phyloP scores from a whole-genome alignment of 305 asterid genomes.

The Stenogyne calaminthoides region DNA sequence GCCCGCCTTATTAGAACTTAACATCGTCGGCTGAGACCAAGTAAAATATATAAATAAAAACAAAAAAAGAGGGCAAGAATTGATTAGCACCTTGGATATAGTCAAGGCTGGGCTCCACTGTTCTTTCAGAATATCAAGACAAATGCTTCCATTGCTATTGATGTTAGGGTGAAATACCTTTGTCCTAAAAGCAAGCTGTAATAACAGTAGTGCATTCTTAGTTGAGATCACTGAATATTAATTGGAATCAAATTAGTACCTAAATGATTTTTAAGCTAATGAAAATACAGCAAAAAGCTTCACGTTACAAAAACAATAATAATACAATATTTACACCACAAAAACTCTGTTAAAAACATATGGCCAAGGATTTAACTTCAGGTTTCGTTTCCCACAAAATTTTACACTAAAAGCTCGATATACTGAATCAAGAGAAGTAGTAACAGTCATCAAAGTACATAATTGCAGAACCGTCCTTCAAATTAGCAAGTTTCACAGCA shows the following conservation, averaged over 20 bases:
- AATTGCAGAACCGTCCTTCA: neutral
- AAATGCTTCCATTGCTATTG: constrained; percentile 86
- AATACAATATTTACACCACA: neutral
- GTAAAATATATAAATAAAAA: neutral
- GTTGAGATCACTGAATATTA: neutral
- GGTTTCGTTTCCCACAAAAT: neutral
- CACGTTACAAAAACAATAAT: neutral
- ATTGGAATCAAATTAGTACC: neutral
- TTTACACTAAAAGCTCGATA: neutral
- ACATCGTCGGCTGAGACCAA: neutral
- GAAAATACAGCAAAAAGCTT: neutral
- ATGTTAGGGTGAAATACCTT: constrained; percentile 86
- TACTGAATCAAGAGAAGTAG: neutral
- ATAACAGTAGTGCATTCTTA: neutral
- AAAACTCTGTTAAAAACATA: neutral
- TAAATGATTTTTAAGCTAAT: neutral
- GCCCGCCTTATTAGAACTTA: neutral
- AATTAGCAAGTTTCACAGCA: neutral
- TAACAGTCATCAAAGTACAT: neutral
- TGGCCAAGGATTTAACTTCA: neutral
- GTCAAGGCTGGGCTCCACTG: constrained; percentile 95
- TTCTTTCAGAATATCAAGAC: constrained; percentile 84
- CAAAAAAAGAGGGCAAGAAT: neutral
- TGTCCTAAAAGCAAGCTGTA: constrained; percentile 84
- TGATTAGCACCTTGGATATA: constrained; percentile 65